phyloP scores from a whole-genome alignment of 1,139 yeast genomes.

The Taiozyma sp. region DNA sequence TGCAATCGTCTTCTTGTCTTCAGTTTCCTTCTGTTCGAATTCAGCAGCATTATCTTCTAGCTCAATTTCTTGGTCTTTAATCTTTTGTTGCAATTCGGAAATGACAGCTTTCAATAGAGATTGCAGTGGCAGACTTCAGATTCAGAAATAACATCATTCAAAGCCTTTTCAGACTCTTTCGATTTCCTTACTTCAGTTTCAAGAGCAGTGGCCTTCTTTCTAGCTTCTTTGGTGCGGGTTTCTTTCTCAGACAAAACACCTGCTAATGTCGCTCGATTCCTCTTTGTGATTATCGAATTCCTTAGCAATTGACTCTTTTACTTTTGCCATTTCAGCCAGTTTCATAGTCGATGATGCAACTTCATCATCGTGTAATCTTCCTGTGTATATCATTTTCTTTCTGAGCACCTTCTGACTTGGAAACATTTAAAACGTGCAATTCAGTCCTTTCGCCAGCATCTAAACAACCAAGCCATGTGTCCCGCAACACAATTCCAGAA shows the following conservation, averaged over 20 bases:
- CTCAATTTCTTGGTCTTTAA: slow-evolving; percentile 13
- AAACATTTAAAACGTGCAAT: too few relatives aligned
- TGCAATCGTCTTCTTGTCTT: slow-evolving; percentile 12
- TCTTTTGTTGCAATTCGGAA: neutral
- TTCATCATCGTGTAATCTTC: neutral
- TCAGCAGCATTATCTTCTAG: slow-evolving; percentile 20
- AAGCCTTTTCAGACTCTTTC: neutral
- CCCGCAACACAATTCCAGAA: too few relatives aligned
- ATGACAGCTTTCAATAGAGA: slow-evolving; percentile 1
- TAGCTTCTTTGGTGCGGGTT: neutral
- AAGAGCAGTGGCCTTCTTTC: neutral
- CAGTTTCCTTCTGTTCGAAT: slow-evolving; percentile 16
- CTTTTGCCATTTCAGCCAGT: neutral
- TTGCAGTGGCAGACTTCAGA: neutral
- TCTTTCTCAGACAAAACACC: neutral
- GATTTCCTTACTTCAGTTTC: neutral
- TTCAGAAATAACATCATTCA: slow-evolving; percentile 1
- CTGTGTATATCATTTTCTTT: neutral
- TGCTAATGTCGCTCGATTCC: neutral
- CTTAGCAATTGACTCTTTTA: neutral
- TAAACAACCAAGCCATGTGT: neutral
- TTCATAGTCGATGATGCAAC: neutral
- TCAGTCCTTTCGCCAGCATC: too few relatives aligned
- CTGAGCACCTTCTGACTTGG: neutral
- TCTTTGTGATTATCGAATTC: neutral